These are phyloP conservation scores for Pythium angustatum DNA, from an alignment of 352 stramenopile genomes.

Conservation along the genomic window DNA sequence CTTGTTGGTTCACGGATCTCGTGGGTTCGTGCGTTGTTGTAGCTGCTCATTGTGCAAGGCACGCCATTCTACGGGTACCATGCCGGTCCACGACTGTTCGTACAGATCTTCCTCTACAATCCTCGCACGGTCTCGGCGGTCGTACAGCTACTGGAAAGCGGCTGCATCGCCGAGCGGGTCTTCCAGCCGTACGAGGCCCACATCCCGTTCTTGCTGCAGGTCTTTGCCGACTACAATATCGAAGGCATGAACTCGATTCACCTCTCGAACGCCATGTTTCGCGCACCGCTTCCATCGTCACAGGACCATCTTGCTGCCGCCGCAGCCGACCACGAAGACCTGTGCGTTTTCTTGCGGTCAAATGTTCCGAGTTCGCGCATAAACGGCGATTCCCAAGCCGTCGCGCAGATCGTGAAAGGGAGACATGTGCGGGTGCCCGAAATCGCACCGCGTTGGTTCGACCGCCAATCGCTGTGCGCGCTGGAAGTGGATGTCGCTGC, in stretches of 20 bases:
- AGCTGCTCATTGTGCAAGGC: conserved; percentile 87
- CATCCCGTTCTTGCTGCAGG: conserved; percentile 87
- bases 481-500: conserved; percentile 74
- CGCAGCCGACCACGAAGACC: conserved; percentile 13
- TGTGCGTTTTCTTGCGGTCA: conserved; percentile 37
- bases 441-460: conserved; percentile 49
- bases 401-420: conserved; percentile 29
- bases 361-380: conserved; percentile 35
- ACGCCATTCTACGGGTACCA: conserved; percentile 91
- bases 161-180: conserved; percentile 56
- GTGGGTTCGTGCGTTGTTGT: conserved; percentile 3
- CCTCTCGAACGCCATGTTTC: conserved; percentile 74
- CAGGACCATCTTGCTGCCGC: conserved; percentile 50
- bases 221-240: conserved; percentile 92
- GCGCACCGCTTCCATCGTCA: conserved; percentile 56
- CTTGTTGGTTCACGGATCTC: too few species aligned
- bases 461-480: conserved; percentile 66
- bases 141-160: conserved; percentile 85
- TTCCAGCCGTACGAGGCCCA: conserved; percentile 91
- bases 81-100: conserved; percentile 65
- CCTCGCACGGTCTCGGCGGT: conserved; percentile 56
- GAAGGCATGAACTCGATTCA: conserved; percentile 90
- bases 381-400: conserved; percentile 24
- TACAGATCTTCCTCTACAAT: conserved; percentile 91
- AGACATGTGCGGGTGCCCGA: conserved; percentile 30